These are phyloP conservation scores for Talaromyces sp. DNA, from an alignment of 2,329 filamentous ascomycete species.

Conservation along the genomic window DNA sequence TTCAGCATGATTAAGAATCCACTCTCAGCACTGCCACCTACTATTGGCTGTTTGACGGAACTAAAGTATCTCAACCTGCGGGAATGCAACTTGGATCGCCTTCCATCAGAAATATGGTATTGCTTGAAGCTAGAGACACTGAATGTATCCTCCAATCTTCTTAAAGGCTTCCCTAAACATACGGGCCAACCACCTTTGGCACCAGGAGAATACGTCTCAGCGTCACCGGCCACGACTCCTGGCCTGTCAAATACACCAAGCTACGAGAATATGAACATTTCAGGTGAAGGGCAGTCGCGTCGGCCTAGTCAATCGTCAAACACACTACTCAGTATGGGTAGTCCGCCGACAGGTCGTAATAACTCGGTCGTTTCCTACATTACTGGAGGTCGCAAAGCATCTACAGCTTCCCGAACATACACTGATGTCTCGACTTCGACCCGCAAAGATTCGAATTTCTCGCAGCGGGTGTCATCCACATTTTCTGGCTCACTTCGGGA, in stretches of 20 bases:
- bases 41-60: slow-evolving; percentile 83
- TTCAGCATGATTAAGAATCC: slow-evolving; percentile 93
- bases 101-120: slow-evolving; percentile 95
- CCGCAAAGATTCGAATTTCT: slow-evolving; percentile 85
- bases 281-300: slow-evolving; percentile 60
- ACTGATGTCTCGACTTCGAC: slow-evolving; percentile 54
- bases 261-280: slow-evolving; percentile 68
- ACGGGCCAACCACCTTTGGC: slow-evolving; percentile 59
- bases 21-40: slow-evolving; percentile 73
- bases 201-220: slow-evolving; percentile 41
- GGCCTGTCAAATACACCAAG: slow-evolving; percentile 59
- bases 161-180: slow-evolving; percentile 86
- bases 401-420: slow-evolving; percentile 65
- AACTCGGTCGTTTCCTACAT: slow-evolving; percentile 78
- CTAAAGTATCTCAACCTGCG: slow-evolving; percentile 80
- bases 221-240: slow-evolving; percentile 42
- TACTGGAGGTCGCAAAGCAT: slow-evolving; percentile 77
- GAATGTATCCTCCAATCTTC: slow-evolving; percentile 91
- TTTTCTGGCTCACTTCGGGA: slow-evolving; percentile 83
- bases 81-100: slow-evolving; percentile 84
- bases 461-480: slow-evolving; percentile 72
- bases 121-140: slow-evolving; percentile 83
- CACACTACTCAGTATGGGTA: slow-evolving; percentile 68
- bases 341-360: slow-evolving; percentile 58
- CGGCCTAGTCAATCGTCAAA: slow-evolving; percentile 81